Percentiles rank a stretch among this genome's conserved stretches.
These are phyloP conservation scores for Annulohypoxylon maeteangense DNA, from an alignment of 495 filamentous ascomycete genomes.

Conservation along the genomic window DNA sequence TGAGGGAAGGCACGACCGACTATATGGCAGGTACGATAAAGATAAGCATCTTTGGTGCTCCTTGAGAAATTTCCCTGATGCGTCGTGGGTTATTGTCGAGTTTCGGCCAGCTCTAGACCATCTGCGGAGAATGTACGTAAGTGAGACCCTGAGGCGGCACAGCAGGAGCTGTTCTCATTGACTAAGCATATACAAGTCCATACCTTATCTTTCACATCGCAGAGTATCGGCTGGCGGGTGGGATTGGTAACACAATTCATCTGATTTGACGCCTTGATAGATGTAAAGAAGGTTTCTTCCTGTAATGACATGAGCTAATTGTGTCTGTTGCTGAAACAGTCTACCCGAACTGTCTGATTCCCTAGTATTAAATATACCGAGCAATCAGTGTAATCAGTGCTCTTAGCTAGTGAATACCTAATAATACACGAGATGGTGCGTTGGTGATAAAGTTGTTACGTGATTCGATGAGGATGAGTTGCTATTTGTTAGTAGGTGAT, in stretches of 20 bases:
- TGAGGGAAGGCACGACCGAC: slow-evolving; percentile 2
- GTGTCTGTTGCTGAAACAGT: background rate
- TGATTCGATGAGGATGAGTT: background rate
- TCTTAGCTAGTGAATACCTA: too few relatives aligned
- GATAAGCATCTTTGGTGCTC: background rate
- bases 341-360: background rate
- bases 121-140: background rate
- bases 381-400: background rate
- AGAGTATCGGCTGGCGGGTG: background rate
- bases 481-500: background rate
- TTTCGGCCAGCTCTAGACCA: background rate
- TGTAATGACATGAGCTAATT: background rate
- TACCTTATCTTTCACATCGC: background rate
- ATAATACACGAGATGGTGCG: background rate
- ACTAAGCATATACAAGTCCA: background rate
- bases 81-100: slow-evolving; percentile 7
- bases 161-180: background rate
- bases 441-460: background rate
- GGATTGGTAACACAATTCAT: background rate
- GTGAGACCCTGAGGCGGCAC: background rate
- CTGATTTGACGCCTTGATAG: background rate
- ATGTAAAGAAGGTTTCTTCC: background rate
- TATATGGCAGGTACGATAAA: background rate
- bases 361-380: slow-evolving; percentile 6
- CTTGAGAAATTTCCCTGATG: background rate